Percentiles rank a stretch among this genome's conserved stretches.
phyloP scores from a whole-genome alignment of 2,329 filamentous ascomycete species.

The Colletotrichum echinochloae region DNA sequence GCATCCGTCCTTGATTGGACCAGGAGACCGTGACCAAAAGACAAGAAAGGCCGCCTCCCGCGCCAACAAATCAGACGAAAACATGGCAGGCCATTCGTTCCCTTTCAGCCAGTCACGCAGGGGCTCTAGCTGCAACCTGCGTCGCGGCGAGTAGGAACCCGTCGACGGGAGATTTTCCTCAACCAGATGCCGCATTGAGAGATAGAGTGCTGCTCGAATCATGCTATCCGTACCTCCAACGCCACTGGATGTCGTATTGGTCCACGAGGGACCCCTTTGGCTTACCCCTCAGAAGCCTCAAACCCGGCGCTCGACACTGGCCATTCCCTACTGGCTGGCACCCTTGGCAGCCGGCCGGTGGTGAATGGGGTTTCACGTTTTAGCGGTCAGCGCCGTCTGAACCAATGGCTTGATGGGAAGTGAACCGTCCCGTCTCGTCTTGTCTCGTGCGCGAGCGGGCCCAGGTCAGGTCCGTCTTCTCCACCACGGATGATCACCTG shows the following conservation, averaged over 20 bases:
- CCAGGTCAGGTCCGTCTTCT: constrained; percentile 35
- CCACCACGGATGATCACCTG: constrained; percentile 42
- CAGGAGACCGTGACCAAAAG: constrained; percentile 9
- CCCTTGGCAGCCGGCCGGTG: constrained; percentile 28
- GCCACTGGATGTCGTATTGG: not conserved
- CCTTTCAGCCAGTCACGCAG: constrained; percentile 23
- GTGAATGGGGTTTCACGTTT: constrained; percentile 39
- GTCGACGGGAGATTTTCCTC: constrained; percentile 18
- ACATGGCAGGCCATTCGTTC: constrained; percentile 20
- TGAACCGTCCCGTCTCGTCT: constrained; percentile 34
- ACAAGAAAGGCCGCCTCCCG: constrained; percentile 28
- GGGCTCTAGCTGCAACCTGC: constrained; percentile 26
- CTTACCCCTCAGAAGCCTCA: constrained; percentile 26
- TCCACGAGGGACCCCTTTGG: not conserved
- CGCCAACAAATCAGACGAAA: constrained; percentile 39
- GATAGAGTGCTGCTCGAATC: constrained; percentile 27
- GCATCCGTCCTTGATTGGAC: constrained; percentile 19
- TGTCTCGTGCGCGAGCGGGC: constrained; percentile 37
- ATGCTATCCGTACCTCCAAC: constrained; percentile 13
- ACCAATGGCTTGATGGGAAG: constrained; percentile 31
- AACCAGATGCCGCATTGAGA: constrained; percentile 16
- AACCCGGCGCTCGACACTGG: not conserved
- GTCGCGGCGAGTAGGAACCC: constrained; percentile 13
- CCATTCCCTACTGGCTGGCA: constrained; percentile 30
- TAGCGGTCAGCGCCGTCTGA: constrained; percentile 39